Evolutionary conservation across 805 yeast species (phyloP).

Genomic region (Myxozyma kluyveri): DNA sequence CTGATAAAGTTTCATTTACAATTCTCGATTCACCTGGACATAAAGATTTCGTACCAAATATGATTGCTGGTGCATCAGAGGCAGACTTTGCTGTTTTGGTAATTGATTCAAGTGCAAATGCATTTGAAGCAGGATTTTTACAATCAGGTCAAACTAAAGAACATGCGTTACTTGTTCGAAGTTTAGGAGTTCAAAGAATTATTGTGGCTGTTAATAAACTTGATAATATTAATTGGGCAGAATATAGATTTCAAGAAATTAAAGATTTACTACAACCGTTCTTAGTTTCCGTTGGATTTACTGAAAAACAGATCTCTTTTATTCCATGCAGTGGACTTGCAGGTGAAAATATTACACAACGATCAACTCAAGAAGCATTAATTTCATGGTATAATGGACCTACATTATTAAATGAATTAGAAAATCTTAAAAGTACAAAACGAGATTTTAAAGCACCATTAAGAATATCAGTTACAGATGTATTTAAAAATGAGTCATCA

Average conservation of each 20-base stretch:
- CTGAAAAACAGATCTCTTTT: conserved; percentile 43
- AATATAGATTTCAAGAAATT: conserved; percentile 53
- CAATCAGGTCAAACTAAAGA: conserved; percentile 76
- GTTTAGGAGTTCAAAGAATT: conserved; percentile 60
- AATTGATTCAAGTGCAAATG: conserved; percentile 62
- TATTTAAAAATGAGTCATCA: conserved; percentile 49
- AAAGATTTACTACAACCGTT: conserved; percentile 49
- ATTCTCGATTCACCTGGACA: conserved; percentile 87
- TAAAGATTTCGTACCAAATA: conserved; percentile 76
- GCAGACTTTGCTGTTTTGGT: conserved; percentile 66
- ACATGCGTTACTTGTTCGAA: conserved; percentile 66
- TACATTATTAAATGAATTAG: conserved; percentile 43
- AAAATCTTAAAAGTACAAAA: conserved; percentile 11
- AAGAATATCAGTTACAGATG: conserved; percentile 62
- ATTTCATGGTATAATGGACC: conserved; percentile 49
- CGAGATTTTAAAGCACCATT: conserved; percentile 46
- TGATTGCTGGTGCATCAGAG: conserved; percentile 68
- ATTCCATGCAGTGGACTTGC: conserved; percentile 68
- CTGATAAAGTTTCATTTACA: conserved; percentile 53
- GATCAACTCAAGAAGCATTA: conserved; percentile 34
- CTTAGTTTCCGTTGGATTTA: conserved; percentile 56
- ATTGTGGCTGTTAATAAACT: conserved; percentile 68
- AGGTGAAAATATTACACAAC: conserved; percentile 63
- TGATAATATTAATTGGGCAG: conserved; percentile 60
- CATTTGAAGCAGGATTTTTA: conserved; percentile 67